Evolutionary conservation across 352 stramenopile species (phyloP).

Genomic region (Phytophthora capsici): DNA sequence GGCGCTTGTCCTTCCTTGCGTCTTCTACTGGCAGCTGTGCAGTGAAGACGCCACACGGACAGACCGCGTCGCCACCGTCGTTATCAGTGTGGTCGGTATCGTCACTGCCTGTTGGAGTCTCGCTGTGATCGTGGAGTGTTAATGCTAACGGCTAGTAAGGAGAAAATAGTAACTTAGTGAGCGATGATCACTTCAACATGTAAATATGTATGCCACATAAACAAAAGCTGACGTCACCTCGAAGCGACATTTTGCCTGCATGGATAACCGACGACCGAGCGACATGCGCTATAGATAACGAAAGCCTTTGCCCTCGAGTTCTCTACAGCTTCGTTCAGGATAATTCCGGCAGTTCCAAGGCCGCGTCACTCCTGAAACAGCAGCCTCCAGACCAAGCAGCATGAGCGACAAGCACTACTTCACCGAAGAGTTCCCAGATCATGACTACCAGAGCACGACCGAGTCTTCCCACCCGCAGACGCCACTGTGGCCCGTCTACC

Average conservation of each 20-base stretch:
- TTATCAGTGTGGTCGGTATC: conserved; percentile 53
- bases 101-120: conserved; percentile 61
- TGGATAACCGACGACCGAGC: conserved; percentile 1
- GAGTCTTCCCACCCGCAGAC: conserved; percentile 62
- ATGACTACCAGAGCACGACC: conserved; percentile 72
- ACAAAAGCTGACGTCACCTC: background rate
- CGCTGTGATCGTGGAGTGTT: conserved; percentile 51
- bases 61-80: conserved; percentile 51
- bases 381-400: background rate
- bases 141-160: background rate
- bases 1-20: conserved; percentile 62
- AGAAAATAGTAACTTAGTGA: conserved; percentile 21
- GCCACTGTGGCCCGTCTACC: conserved; percentile 72
- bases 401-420: conserved; percentile 55
- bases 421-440: conserved; percentile 75
- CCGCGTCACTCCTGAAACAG: conserved; percentile 22
- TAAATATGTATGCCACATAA: conserved; percentile 3
- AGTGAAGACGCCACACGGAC: conserved; percentile 56
- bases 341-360: background rate
- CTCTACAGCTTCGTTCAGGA: conserved; percentile 1
- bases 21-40: conserved; percentile 80
- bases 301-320: background rate
- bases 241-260: conserved; percentile 14
- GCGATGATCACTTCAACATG: background rate
- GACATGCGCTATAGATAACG: conserved; percentile 6